Percentiles rank a stretch among this genome's conserved stretches.
These are phyloP conservation scores for Brassica napus DNA, from an alignment of 345 rosid genomes.

Conservation along the genomic window Da-Ae NC_063450.1:33330001-33330500, in stretches of 20 bases:
- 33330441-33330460: constrained; percentile 35
- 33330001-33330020: constrained; percentile 45
- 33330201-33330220: constrained; percentile 22
- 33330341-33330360: constrained; percentile 44
- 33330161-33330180: background rate
- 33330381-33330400: constrained; percentile 38
- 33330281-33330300: constrained; percentile 41
- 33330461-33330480: constrained; percentile 40
- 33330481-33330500: constrained; percentile 43
- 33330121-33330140: constrained; percentile 38
- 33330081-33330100: constrained; percentile 45
- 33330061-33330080: constrained; percentile 10
- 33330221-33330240: constrained; percentile 28
- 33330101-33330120: constrained; percentile 46
- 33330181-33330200: constrained; percentile 26
- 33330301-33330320: constrained; percentile 29
- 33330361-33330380: constrained; percentile 50
- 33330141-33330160: constrained; percentile 23
- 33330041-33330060: constrained; percentile 21
- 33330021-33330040: constrained; percentile 23
- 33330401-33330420: constrained; percentile 22
- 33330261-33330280: constrained; percentile 39
- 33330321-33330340: constrained; percentile 45
- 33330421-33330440: constrained; percentile 39
- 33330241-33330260: constrained; percentile 13